Evolutionary conservation across 2,329 filamentous ascomycete genomes (phyloP), one percentile per base, ranked within the genome.

Genomic region (Trichoderma sp.): DNA sequence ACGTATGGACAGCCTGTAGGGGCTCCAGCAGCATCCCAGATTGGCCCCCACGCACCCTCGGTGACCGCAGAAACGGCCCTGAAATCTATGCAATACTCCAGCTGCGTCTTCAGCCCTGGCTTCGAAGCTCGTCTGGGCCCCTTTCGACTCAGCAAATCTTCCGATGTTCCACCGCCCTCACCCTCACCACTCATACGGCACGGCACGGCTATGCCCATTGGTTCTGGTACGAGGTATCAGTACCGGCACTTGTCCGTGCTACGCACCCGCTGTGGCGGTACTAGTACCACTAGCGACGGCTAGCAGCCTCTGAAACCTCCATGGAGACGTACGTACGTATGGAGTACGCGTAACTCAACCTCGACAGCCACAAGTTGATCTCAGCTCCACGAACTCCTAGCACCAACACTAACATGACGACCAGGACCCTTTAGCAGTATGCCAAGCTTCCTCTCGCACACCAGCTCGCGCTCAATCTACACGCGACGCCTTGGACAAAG

Each of bases 81-180:
- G 29, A 45, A 67, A 41, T 45, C 59, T 12, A 3, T 2, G 18
- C 35, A 24, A 29, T 4, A 71, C 29, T 31, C 29, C 69, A 72
- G 69, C 69, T 72, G 7, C 35, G 69, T 35, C 69, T 35, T 72
- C 69, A 72, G 69, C 69, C 59, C 69, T 53, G 69, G 69, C 69
- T n/a, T 11, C 38, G 45, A 72, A 50, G 69, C 69, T 62, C 56
- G 35, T 31, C 35, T 29, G 33, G 27, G 35, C 24, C 27, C 24
- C 62, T 38, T n/a, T 72, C 69, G 41, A 63, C 38, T 29, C 31
- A 27, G n/a, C 11, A 24, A 62, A 53, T 35, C 9, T 64, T 14
- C 59, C 69, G 38, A 64, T 53, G 12, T 53, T 24, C 38, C 59
- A 27, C 69, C 56, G 69, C 27, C 12, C 29, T 60, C 33, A 16